Evolutionary conservation across 495 filamentous ascomycete species (phyloP).

Genomic region (Bombardia bombarda): DNA sequence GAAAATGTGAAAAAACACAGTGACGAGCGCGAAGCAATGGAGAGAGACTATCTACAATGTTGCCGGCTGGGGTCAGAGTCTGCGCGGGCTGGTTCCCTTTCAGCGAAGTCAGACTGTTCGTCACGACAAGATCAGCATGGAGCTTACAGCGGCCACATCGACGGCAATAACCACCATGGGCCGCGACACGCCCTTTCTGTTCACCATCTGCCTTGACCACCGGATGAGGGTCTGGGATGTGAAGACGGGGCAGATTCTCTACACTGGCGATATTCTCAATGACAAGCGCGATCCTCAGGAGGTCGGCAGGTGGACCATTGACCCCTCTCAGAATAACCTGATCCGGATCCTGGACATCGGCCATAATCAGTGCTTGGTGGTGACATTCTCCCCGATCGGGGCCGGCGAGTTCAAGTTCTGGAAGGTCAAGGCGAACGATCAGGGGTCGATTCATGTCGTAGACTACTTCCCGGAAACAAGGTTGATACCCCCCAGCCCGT

Average conservation of each 20-base stretch:
- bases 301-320: conserved; percentile 59
- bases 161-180: conserved; percentile 44
- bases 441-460: conserved; percentile 52
- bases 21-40: conserved; percentile 52
- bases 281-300: conserved; percentile 44
- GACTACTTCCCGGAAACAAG: conserved; percentile 57
- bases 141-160: conserved; percentile 54
- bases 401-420: conserved; percentile 95
- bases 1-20: conserved; percentile 9
- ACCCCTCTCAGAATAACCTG: conserved; percentile 62
- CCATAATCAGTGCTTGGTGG: conserved; percentile 60
- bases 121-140: conserved; percentile 58
- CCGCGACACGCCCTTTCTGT: conserved; percentile 49
- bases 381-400: conserved; percentile 80
- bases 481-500: conserved; percentile 60
- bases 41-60: conserved; percentile 71
- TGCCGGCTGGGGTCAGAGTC: conserved; percentile 63
- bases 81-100: conserved; percentile 66
- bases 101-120: conserved; percentile 55
- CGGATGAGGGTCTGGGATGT: conserved; percentile 81
- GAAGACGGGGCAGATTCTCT: conserved; percentile 59
- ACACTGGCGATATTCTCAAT: conserved; percentile 63
- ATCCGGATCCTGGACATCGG: conserved; percentile 63
- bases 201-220: conserved; percentile 82
- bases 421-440: conserved; percentile 59